Base-by-base conservation (phyloP, 192 early-diverging fungal species). In the Coemansia sp. region DNA sequence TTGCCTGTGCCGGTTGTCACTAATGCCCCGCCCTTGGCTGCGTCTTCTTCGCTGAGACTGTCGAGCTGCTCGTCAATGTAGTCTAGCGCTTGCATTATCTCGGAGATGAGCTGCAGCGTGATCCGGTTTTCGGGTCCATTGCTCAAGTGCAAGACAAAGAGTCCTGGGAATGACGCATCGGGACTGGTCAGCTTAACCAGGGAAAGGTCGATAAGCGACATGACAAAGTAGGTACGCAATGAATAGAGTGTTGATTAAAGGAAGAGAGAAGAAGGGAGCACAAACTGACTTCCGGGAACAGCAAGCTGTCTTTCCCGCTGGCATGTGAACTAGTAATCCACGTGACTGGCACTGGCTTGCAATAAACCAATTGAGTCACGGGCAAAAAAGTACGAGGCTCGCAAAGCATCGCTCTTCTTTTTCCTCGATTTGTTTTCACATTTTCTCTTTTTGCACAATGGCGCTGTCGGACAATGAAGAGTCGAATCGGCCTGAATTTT, bases 111-210 rank as follows among this genome's bases (percentile, higher is more conserved):
- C 50, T 82, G 75, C 18, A 63, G 63, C 0, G 80, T 87, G 68
- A 91, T 87, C n/a, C 88, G 82, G 70, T 89, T 89, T 42, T 89
- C 79, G 0, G 58, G 78, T 33, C 83, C 83, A 46, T 86, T 80
- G 75, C 81, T 78, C 68, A 89, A 76, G 42, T 83, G 80, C 37
- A 91, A 58, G 11, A 91, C 72, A 34, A 89, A 91, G 33, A 91
- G 53, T 5, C 56, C 64, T 8, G 73, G 79, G 29, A 69, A 58
- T 12, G 57, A 48, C 0, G 73, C 18, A 19, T 72, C 68, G 8
- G 79, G 79, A 44, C 59, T 68, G 53, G 62, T 76, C 42, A 81
- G 72, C 53, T 61, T 62, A 14, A 81, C 61, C 15, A 72, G 50
- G 2, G 73, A 64, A n/a, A 80, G 64, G 27, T 80, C 68, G 17